These are phyloP conservation scores for Kalmusia sp. DNA, from an alignment of 2,329 filamentous ascomycete genomes.

Conservation along the genomic window DNA sequence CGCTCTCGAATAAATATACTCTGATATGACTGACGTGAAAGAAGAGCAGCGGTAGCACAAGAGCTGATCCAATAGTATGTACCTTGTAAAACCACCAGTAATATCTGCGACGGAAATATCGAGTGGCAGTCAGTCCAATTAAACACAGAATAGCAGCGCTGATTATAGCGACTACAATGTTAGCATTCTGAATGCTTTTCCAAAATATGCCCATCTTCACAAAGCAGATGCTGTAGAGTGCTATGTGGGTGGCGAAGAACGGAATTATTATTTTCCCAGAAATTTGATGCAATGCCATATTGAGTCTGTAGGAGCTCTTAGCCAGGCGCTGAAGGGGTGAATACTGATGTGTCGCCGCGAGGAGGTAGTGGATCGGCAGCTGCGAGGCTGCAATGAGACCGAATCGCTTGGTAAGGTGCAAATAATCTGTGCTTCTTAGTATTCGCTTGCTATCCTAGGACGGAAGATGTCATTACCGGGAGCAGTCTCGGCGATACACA, in stretches of 20 bases:
- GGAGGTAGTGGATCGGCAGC: constrained; percentile 8
- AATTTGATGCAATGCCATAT: constrained; percentile 2
- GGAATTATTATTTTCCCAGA: not conserved
- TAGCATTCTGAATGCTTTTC: not conserved
- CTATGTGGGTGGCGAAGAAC: not conserved
- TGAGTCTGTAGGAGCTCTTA: not conserved
- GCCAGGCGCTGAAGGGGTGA: not conserved
- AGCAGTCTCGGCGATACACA: constrained; percentile 2
- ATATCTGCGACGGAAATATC: not conserved
- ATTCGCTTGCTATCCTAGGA: not conserved
- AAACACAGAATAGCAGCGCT: constrained; percentile 1
- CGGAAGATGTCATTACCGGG: not conserved
- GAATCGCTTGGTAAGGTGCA: constrained; percentile 6
- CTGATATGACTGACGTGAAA: constrained; percentile 6
- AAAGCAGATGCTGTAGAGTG: not conserved
- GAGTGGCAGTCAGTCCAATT: not conserved
- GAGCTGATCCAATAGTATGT: constrained; percentile 2
- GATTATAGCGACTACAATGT: constrained; percentile 1
- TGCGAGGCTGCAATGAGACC: constrained; percentile 6
- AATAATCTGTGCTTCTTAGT: not conserved
- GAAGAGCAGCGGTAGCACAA: constrained; percentile 3
- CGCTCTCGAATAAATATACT: constrained; percentile 1
- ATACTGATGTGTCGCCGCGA: not conserved
- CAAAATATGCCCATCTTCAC: constrained; percentile 3
- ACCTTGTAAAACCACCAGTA: constrained; percentile 8